These are phyloP conservation scores for Candida sp. DNA, from an alignment of 1,139 yeast species.

Conservation along the genomic window DNA sequence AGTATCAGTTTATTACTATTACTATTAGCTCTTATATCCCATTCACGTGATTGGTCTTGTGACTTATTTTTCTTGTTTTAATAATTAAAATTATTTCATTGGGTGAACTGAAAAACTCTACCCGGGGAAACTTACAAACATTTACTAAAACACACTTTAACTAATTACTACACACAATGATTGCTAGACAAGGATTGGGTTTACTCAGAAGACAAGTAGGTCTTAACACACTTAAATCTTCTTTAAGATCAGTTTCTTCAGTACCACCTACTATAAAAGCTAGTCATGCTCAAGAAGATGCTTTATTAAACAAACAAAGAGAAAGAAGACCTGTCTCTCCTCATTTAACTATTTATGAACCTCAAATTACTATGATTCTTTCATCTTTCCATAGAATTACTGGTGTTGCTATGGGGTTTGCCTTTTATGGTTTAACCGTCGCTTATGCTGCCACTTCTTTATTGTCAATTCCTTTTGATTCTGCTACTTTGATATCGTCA, in stretches of 20 bases:
- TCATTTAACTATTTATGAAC: conserved; percentile 83
- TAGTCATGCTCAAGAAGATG: conserved; percentile 61
- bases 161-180: no score
- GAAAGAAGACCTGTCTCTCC: conserved; percentile 89
- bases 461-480: conserved; percentile 61
- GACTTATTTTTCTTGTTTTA: no score
- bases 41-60: no score
- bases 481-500: conserved; percentile 54
- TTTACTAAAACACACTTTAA: no score
- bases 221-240: no score
- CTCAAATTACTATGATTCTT: conserved; percentile 80
- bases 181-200: conserved; percentile 12
- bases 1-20: no score
- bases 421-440: conserved; percentile 74
- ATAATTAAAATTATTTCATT: conserved; percentile 1
- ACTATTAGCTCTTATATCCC: no score
- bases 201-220: no score
- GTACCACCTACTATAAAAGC: conserved; percentile 38
- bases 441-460: conserved; percentile 71
- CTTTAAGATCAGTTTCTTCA: conserved; percentile 44
- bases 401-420: conserved; percentile 79
- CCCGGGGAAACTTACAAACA: no score
- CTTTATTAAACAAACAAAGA: conserved; percentile 77
- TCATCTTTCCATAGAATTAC: conserved; percentile 86
- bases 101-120: no score